Evolutionary conservation across 306 rosid genomes (phyloP).

Genomic region (Urtica urens): DNA sequence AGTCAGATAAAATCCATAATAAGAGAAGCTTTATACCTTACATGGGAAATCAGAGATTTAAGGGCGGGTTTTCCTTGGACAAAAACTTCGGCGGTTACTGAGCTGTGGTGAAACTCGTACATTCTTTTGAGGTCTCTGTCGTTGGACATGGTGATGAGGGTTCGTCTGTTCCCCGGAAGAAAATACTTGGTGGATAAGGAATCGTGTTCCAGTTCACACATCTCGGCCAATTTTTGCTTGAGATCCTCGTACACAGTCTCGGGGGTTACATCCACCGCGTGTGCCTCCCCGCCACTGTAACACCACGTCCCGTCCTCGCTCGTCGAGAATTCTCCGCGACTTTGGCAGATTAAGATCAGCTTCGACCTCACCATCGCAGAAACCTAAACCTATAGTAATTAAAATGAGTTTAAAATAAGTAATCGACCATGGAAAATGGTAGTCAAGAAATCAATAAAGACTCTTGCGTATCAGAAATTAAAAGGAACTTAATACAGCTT

Average conservation of each 20-base stretch:
- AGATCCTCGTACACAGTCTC: conserved; percentile 37
- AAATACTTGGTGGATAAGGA: conserved; percentile 41
- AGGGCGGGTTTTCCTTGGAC: conserved; percentile 29
- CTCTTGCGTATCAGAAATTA: too few relatives aligned
- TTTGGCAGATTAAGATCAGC: conserved; percentile 49
- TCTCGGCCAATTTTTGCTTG: conserved; percentile 34
- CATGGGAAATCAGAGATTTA: conserved; percentile 14
- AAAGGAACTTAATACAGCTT: too few relatives aligned
- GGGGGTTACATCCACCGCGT: conserved; percentile 36
- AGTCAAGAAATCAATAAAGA: too few relatives aligned
- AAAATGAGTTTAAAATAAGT: background rate
- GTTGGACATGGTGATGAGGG: conserved; percentile 33
- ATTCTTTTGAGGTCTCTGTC: conserved; percentile 44
- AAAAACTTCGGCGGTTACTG: conserved; percentile 40
- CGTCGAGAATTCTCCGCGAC: conserved; percentile 27
- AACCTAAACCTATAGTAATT: conserved; percentile 13
- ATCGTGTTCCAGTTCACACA: conserved; percentile 26
- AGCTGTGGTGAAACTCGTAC: conserved; percentile 37
- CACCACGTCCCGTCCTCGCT: conserved; percentile 43
- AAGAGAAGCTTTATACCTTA: conserved; percentile 22
- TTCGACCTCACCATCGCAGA: conserved; percentile 34
- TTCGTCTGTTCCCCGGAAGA: conserved; percentile 40
- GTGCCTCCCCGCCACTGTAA: conserved; percentile 45
- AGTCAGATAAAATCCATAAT: too few relatives aligned
- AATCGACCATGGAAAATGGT: too few relatives aligned